Base-by-base conservation (phyloP, 257 asterid species). In the Oldenlandia corymbosa region DNA sequence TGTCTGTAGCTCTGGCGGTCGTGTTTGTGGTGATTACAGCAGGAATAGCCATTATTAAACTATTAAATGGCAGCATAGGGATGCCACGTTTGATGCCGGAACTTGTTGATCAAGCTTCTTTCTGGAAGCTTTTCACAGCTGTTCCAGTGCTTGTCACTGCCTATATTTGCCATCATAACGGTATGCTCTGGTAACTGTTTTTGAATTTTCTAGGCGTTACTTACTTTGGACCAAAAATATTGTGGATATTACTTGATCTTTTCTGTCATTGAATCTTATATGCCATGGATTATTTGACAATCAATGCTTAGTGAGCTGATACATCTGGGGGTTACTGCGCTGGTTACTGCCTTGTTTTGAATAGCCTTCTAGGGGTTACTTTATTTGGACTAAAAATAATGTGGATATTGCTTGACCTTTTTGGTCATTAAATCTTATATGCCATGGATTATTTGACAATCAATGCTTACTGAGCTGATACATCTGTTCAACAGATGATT, bases 61-160 rank as follows among this genome's bases (percentile, higher is more conserved):
- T 78, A 65, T 62, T 87, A 24, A 75, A 65, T 68, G 95, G 97
- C 72, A 87, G 86, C 88, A 87, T 90, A 32, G 83, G 80, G 68
- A 82, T 72, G 81, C 97, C 97, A 64, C 90, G 76, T 54, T 60
- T 90, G 77, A 70, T 90, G 69, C 97, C 95, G 41, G 41, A 78
- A 24, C 58, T 90, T 67, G 82, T 66, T 65, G 85, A 85, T 73
- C 97, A 87, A 71, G 95, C 88, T 59, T 87, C 97, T 58, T 89
- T 89, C 81, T 89, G 95, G 97, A 86, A 85, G 67, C 95, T 86
- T 50, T 89, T 83, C 75, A 89, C 97, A 18, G 75, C 86, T 52
- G 88, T 84, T 64, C 95, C 97, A 43, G 79, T 89, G 66, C 83
- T 89, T 16, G 95, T 86, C 80, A 86, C 95, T 65, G 95, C 97